phyloP scores from a whole-genome alignment of 805 yeast species.

The Nakazawaea holstii region DNA sequence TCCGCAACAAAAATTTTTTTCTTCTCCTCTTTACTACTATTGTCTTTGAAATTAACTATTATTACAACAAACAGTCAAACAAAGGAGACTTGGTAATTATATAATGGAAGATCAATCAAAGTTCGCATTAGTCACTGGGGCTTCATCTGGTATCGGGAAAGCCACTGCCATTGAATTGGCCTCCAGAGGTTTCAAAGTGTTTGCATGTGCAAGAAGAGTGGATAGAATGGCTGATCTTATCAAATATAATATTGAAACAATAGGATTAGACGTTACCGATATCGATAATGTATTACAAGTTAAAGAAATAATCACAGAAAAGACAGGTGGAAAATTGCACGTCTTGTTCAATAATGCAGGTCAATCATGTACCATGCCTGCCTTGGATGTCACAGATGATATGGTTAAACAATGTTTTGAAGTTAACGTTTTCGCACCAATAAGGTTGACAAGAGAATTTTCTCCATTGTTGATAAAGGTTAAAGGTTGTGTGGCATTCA shows the following conservation, averaged over 20 bases:
- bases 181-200: slow-evolving; percentile 34
- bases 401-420: slow-evolving; percentile 45
- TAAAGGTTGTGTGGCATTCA: slow-evolving; percentile 64
- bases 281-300: slow-evolving; percentile 23
- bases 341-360: slow-evolving; percentile 46
- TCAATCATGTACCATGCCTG: slow-evolving; percentile 67
- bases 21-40: background rate
- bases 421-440: slow-evolving; percentile 69
- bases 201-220: slow-evolving; percentile 23
- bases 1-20: background rate
- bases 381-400: slow-evolving; percentile 57
- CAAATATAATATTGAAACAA: slow-evolving; percentile 23
- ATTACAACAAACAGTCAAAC: no score
- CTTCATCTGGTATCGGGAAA: slow-evolving; percentile 52
- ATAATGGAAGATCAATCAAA: background rate
- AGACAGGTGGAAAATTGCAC: slow-evolving; percentile 29
- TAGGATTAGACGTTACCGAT: slow-evolving; percentile 31
- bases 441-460: slow-evolving; percentile 57
- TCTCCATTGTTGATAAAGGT: slow-evolving; percentile 51
- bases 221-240: slow-evolving; percentile 28
- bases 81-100: background rate
- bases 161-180: slow-evolving; percentile 46
- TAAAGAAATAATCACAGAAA: slow-evolving; percentile 18
- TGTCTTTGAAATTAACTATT: no score
- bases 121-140: slow-evolving; percentile 45